Evolutionary conservation across 2,329 filamentous ascomycete species (phyloP).

Genomic region (Pyrenochaeta sp.): DNA sequence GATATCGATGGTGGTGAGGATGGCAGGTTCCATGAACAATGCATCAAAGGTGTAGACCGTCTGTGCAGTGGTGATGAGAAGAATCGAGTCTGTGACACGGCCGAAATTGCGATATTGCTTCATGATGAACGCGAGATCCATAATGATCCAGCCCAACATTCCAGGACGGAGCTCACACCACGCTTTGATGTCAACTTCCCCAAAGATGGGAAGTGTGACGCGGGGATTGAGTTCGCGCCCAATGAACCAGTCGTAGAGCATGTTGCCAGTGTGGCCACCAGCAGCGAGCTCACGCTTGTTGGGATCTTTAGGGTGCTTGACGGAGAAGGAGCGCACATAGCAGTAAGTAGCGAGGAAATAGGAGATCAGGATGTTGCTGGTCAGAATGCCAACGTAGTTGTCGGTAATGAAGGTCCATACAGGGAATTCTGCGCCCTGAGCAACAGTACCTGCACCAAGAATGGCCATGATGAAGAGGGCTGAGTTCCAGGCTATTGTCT

Average conservation of each 20-base stretch:
- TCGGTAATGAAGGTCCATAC: slow-evolving; percentile 94
- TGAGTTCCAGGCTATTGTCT: slow-evolving; percentile 72
- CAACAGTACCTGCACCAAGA: slow-evolving; percentile 75
- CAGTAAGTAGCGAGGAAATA: slow-evolving; percentile 78
- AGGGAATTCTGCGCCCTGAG: slow-evolving; percentile 81
- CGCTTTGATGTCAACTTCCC: slow-evolving; percentile 88
- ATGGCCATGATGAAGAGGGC: slow-evolving; percentile 76
- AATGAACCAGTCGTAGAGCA: slow-evolving; percentile 96
- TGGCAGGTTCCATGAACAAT: slow-evolving; percentile 85
- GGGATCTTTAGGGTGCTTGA: slow-evolving; percentile 74
- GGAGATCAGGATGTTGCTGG: slow-evolving; percentile 80
- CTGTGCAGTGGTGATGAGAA: slow-evolving; percentile 81
- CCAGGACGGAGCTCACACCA: slow-evolving; percentile 93
- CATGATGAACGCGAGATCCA: slow-evolving; percentile 84
- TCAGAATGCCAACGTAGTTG: slow-evolving; percentile 87
- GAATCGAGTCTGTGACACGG: slow-evolving; percentile 83
- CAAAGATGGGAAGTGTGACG: slow-evolving; percentile 77
- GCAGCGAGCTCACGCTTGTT: slow-evolving; percentile 79
- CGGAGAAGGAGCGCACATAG: slow-evolving; percentile 82
- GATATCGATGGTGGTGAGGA: slow-evolving; percentile 94
- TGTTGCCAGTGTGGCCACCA: slow-evolving; percentile 83
- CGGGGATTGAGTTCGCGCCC: slow-evolving; percentile 95
- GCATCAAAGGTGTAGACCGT: slow-evolving; percentile 84
- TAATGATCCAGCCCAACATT: slow-evolving; percentile 85
- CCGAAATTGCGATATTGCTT: slow-evolving; percentile 89